Percentiles rank a stretch among this genome's conserved stretches.
phyloP scores from a whole-genome alignment of 768 basidiomycete species.

The Leccinum subtestaceum region DNA sequence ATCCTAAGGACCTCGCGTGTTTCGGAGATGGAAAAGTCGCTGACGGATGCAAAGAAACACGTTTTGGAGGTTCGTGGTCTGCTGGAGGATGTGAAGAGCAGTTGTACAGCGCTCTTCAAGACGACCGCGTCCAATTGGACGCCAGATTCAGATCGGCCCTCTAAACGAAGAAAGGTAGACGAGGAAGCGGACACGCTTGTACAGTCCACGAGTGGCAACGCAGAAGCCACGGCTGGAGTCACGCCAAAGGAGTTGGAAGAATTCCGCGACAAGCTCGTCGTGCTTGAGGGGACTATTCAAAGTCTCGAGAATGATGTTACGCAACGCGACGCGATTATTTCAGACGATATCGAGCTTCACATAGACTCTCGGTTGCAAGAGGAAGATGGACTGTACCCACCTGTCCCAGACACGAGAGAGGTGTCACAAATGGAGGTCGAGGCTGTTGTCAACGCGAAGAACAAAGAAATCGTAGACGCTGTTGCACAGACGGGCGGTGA shows the following conservation, averaged over 20 bases:
- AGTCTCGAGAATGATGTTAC: constrained; percentile 37
- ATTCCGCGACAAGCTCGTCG: constrained; percentile 29
- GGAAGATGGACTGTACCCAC: constrained; percentile 23
- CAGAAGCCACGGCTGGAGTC: constrained; percentile 1
- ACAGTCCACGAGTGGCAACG: neutral
- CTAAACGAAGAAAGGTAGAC: constrained; percentile 27
- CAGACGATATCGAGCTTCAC: constrained; percentile 30
- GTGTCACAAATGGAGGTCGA: constrained; percentile 24
- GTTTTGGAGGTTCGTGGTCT: constrained; percentile 30
- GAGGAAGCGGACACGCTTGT: constrained; percentile 3
- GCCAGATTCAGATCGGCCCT: constrained; percentile 23
- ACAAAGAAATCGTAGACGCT: constrained; percentile 15
- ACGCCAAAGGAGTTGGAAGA: constrained; percentile 22
- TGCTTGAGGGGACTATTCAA: constrained; percentile 28
- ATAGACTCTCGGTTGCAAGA: constrained; percentile 31
- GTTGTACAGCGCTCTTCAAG: constrained; percentile 23
- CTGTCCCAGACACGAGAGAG: constrained; percentile 15
- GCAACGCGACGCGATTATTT: constrained; percentile 32
- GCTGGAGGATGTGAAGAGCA: constrained; percentile 23
- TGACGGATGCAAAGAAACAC: constrained; percentile 28
- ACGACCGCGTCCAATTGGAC: constrained; percentile 9
- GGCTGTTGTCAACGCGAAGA: constrained; percentile 24
- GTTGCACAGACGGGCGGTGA: constrained; percentile 26
- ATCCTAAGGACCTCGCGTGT: constrained; percentile 26
- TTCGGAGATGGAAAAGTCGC: constrained; percentile 22